Base-by-base conservation (phyloP, 208 protist species). In the Endotrypanum monterogeii region DNA sequence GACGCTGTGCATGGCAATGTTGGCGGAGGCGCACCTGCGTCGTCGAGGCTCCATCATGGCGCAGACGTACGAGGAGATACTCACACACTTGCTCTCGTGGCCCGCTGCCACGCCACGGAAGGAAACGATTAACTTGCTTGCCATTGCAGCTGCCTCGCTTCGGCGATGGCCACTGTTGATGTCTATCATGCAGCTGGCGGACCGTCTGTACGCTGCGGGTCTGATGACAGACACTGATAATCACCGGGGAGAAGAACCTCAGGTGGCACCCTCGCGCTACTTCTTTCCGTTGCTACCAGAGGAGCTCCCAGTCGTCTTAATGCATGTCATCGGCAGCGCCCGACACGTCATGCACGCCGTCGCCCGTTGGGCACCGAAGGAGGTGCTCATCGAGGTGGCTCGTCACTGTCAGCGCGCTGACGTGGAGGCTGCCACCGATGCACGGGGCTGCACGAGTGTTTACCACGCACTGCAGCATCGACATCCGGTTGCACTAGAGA, bases 341-440 rank as follows among this genome's bases (percentile, higher is more conserved):
- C 85, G 87, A 35, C 88, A 96, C 77, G 83, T 92, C 32, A 89
- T 94, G 80, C 91, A 96, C 58, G 73, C 76, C 9, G 86, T 72
- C 20, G 87, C 89, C 8, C 73, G 74, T 23, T 75, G 44, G 60
- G 92, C 86, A 0, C 74, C 87, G 0, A 82, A 82, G 65, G 88
- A 92, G 20, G 71, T 87, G 28, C 57, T 94, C 52, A 57, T 94
- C 12, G 75, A 81, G 46, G 63, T 94, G 35, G 82, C 83, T 6
- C 81, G 78, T 37, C 89, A 91, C 74, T 92, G 79, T 50, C 55
- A 72, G 35, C 84, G 88, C 48, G 41, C 54, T 18, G 88, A 96
- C 70, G 84, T 96, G 51, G 91, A 96, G 67, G 46, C 66, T 8
- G 76, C 82, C 25, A 81, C 69, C 25, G 91, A 96, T 74, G 83